A percentile compares a stretch with the other conserved stretches of the same genome.
Evolutionary conservation across 202 grass and related monocot genomes (phyloP).

Genomic region (Schoenoplectus tabernaemontani): DNA sequence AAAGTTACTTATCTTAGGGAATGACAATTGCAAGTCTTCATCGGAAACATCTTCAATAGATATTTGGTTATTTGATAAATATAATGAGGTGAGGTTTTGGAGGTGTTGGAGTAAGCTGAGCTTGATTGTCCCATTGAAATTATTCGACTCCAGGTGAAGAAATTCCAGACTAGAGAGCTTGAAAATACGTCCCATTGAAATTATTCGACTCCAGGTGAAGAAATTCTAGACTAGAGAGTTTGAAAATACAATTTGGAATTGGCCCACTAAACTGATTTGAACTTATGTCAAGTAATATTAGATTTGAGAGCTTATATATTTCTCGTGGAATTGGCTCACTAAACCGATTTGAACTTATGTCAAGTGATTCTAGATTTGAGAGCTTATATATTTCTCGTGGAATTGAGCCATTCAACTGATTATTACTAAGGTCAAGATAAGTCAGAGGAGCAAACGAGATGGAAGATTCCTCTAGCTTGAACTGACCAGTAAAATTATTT

Average conservation of each 20-base stretch:
- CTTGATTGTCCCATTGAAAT: neutral
- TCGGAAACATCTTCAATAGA: slow-evolving; percentile 26
- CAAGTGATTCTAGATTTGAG: slow-evolving; percentile 6
- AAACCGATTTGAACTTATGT: neutral
- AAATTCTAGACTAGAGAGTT: too few species aligned
- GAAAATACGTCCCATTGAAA: neutral
- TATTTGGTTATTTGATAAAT: slow-evolving; percentile 20
- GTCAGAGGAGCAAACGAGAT: slow-evolving; percentile 6
- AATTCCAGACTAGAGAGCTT: neutral
- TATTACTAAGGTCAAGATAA: slow-evolving; percentile 22
- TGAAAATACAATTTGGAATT: too few species aligned
- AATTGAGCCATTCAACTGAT: slow-evolving; percentile 29
- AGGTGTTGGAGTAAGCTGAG: slow-evolving; percentile 24
- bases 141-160: neutral
- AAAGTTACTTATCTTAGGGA: slow-evolving; percentile 23
- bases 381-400: slow-evolving; percentile 11
- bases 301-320: too few species aligned
- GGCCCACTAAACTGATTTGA: too few species aligned
- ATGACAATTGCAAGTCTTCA: neutral
- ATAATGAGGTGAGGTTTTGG: neutral
- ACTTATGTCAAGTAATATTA: too few species aligned
- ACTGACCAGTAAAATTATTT: slow-evolving; percentile 15
- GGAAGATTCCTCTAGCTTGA: slow-evolving; percentile 7
- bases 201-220: too few species aligned
- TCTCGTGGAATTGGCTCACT: neutral